A percentile compares a stretch with the other conserved stretches of the same genome.
phyloP scores from a whole-genome alignment of 1,284 basidiomycete genomes.

The Phlebopus sp. region DNA sequence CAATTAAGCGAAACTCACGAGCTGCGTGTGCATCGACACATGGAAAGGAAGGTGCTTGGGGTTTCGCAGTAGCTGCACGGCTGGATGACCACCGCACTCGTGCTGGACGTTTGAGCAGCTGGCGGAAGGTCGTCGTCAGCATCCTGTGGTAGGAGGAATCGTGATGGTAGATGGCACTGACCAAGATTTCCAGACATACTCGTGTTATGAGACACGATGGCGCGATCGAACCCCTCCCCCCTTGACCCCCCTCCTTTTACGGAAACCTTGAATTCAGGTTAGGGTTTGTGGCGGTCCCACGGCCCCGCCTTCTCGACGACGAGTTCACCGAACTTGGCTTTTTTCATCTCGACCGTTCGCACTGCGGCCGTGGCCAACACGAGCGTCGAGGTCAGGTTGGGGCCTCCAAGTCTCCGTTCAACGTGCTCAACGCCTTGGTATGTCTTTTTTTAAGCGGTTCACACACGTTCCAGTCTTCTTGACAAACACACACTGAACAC shows the following conservation, averaged over 20 bases:
- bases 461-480: conserved; percentile 10
- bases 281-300: conserved; percentile 6
- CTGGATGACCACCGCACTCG: not conserved
- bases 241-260: not conserved
- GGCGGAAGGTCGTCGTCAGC: not conserved
- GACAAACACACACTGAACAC: conserved; percentile 10
- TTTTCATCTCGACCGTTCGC: not conserved
- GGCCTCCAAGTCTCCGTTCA: conserved; percentile 1
- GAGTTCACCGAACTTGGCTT: not conserved
- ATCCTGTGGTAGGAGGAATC: not conserved
- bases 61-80: not conserved
- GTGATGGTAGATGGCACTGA: not conserved
- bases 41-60: conserved; percentile 52
- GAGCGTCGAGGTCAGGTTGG: not conserved
- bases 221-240: conserved; percentile 4
- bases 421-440: conserved; percentile 15
- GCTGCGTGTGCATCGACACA: conserved; percentile 75
- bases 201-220: not conserved
- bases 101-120: not conserved
- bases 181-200: not conserved
- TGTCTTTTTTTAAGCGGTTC: not conserved
- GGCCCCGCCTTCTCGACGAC: not conserved
- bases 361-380: not conserved
- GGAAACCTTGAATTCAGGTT: conserved; percentile 6
- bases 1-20: conserved; percentile 53